Conservation (phyloP, 1,139 yeast genomes). For the Wickerhamomyces sp. region DNA sequence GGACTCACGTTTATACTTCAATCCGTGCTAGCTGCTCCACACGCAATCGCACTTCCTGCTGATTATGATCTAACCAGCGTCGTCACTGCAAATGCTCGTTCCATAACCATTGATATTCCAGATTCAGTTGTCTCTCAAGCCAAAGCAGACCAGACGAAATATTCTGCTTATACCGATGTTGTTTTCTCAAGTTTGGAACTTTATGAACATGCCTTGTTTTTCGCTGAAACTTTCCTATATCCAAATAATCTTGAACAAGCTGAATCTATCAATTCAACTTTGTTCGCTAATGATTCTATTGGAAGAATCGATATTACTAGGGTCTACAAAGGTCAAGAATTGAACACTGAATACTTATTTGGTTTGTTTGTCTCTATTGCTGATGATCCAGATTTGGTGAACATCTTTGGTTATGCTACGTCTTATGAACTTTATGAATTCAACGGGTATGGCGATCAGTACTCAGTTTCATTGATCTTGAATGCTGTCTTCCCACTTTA, state of each 20-base stretch:
- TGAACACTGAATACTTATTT: constrained; percentile 22
- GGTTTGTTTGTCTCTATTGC: constrained; percentile 17
- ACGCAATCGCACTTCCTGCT: neutral
- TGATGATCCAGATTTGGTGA: constrained; percentile 3
- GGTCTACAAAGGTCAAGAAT: constrained; percentile 18
- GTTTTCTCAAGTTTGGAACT: constrained; percentile 2
- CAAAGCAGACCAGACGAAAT: neutral
- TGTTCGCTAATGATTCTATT: constrained; percentile 15
- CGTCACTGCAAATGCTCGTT: too few relatives aligned
- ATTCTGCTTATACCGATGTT: neutral
- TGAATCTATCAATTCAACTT: constrained; percentile 16
- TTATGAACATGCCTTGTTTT: constrained; percentile 6
- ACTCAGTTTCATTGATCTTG: constrained; percentile 9
- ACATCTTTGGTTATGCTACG: constrained; percentile 15
- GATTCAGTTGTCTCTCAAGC: constrained; percentile 1
- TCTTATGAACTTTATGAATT: constrained; percentile 12
- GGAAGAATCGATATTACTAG: constrained; percentile 21
- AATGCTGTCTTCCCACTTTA: constrained; percentile 12
- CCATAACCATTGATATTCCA: neutral
- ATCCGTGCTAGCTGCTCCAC: too few relatives aligned
- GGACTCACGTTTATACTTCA: too few relatives aligned
- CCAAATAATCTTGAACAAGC: constrained; percentile 12
- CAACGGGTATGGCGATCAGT: constrained; percentile 10
- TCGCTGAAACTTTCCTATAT: constrained; percentile 7
- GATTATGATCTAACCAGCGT: too few relatives aligned